Evolutionary conservation across 2,329 filamentous ascomycete genomes (phyloP).

Genomic region (Penicillium sp.): DNA sequence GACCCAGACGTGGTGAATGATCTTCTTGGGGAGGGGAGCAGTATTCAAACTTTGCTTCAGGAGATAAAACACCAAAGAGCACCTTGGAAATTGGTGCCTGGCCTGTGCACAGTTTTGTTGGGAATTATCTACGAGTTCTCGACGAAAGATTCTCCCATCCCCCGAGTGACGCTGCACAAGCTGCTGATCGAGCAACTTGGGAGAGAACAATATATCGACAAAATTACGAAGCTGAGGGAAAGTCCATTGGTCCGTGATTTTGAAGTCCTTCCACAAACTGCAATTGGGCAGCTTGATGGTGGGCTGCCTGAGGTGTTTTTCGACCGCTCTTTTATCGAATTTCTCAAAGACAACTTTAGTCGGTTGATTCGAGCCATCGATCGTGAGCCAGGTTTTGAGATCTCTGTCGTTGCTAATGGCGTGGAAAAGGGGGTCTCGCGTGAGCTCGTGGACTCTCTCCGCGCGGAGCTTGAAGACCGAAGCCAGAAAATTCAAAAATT

Average conservation of each 20-base stretch:
- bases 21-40: constrained; percentile 86
- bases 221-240: constrained; percentile 71
- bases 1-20: constrained; percentile 89
- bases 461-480: constrained; percentile 72
- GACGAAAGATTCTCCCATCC: constrained; percentile 90
- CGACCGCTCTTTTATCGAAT: constrained; percentile 81
- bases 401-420: constrained; percentile 74
- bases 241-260: constrained; percentile 82
- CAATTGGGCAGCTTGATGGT: constrained; percentile 52
- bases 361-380: constrained; percentile 81
- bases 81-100: constrained; percentile 68
- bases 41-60: constrained; percentile 80
- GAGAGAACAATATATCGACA: constrained; percentile 82
- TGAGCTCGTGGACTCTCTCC: constrained; percentile 82
- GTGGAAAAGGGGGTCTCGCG: constrained; percentile 88
- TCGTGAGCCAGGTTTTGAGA: constrained; percentile 82
- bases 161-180: constrained; percentile 74
- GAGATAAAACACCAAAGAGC: constrained; percentile 62
- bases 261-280: constrained; percentile 74
- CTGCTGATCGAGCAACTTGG: constrained; percentile 74
- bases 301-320: constrained; percentile 78
- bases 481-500: constrained; percentile 58
- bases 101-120: constrained; percentile 77
- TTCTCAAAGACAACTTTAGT: constrained; percentile 94
- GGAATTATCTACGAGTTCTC: constrained; percentile 96